Evolutionary conservation across 2,329 filamentous ascomycete genomes (phyloP).

Genomic region (Pseudogymnoascus sp.): DNA sequence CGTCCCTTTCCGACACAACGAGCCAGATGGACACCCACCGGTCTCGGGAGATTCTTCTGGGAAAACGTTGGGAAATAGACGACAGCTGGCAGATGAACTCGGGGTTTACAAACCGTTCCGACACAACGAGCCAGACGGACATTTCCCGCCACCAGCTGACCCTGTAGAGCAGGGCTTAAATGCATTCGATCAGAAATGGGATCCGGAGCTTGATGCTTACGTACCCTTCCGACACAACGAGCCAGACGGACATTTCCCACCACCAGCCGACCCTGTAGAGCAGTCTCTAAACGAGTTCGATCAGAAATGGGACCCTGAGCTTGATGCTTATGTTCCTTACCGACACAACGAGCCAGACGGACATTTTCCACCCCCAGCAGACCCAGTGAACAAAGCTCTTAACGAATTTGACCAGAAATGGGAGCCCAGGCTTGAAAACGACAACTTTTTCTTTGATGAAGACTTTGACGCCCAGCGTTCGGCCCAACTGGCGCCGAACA

Average conservation of each 20-base stretch:
- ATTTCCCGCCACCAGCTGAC: constrained; percentile 19
- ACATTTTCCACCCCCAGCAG: constrained; percentile 20
- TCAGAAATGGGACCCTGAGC: constrained; percentile 8
- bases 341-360: constrained; percentile 34
- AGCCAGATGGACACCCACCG: constrained; percentile 32
- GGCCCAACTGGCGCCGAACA: not conserved
- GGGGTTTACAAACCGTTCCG: constrained; percentile 28
- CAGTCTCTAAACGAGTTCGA: constrained; percentile 11
- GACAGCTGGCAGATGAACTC: not conserved
- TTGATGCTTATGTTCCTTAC: constrained; percentile 30
- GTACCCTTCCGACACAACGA: constrained; percentile 25
- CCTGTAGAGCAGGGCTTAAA: constrained; percentile 23
- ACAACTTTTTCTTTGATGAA: constrained; percentile 8
- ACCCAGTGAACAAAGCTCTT: constrained; percentile 24
- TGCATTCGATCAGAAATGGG: constrained; percentile 2
- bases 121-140: constrained; percentile 33
- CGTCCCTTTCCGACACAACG: constrained; percentile 26
- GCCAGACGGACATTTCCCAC: constrained; percentile 30
- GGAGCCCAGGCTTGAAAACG: constrained; percentile 3
- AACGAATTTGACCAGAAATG: constrained; percentile 8
- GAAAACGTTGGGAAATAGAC: constrained; percentile 25
- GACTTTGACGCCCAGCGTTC: not conserved
- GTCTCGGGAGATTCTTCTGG: constrained; percentile 26
- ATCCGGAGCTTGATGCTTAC: constrained; percentile 22
- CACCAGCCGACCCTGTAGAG: constrained; percentile 24